phyloP scores from a whole-genome alignment of 441 rosid species.

The Gossypium schwendimanii region DNA sequence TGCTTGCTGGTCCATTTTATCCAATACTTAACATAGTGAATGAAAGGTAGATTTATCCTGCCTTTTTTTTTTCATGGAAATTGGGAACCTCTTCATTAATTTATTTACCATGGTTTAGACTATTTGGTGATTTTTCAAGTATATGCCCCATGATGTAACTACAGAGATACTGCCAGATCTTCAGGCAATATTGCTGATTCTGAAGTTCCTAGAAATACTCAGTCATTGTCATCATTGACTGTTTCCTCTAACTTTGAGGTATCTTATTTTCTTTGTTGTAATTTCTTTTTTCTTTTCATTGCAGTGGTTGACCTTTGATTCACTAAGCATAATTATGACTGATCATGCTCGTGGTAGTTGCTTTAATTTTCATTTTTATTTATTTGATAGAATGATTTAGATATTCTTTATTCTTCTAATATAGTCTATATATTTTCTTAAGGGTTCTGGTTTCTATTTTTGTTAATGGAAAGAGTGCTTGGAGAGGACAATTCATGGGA shows the following conservation, averaged over 20 bases:
- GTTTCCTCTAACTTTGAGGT: slow-evolving; percentile 89
- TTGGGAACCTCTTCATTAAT: background rate
- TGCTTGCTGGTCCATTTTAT: slow-evolving; percentile 74
- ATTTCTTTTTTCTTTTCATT: background rate
- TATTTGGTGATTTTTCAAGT: slow-evolving; percentile 4
- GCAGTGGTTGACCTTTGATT: background rate
- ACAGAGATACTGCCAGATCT: slow-evolving; percentile 57
- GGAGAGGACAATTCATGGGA: background rate
- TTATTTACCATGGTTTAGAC: slow-evolving; percentile 1
- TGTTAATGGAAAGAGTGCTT: background rate
- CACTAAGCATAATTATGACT: background rate
- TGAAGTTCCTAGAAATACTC: slow-evolving; percentile 49
- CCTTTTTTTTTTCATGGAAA: background rate
- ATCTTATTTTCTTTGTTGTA: slow-evolving; percentile 9
- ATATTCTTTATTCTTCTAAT: background rate
- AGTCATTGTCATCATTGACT: slow-evolving; percentile 42
- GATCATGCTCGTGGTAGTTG: background rate
- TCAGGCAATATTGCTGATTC: slow-evolving; percentile 35
- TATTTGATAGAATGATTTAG: background rate
- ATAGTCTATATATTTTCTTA: background rate
- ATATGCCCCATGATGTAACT: slow-evolving; percentile 19
- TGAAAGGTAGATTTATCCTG: slow-evolving; percentile 50
- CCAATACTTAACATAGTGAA: slow-evolving; percentile 64
- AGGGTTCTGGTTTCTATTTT: background rate
- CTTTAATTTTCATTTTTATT: background rate